Percentiles rank a stretch among this genome's conserved stretches.
phyloP scores from a whole-genome alignment of 345 rosid species.

The Arabidopsis suecica region DNA sequence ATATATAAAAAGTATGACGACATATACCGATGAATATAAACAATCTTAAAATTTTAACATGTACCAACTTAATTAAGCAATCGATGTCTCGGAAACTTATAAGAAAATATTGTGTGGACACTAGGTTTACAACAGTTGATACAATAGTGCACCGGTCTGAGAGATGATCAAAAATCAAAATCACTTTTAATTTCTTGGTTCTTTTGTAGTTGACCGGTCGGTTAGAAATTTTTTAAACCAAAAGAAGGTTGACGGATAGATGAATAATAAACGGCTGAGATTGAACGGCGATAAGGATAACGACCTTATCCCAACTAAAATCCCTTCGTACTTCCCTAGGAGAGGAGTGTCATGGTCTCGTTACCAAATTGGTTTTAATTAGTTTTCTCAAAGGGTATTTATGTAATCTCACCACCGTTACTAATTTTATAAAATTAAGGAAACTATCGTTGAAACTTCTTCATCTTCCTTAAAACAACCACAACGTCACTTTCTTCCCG shows the following conservation, averaged over 20 bases:
- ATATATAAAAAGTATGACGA: no score
- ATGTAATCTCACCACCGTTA: not conserved
- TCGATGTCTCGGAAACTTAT: not conserved
- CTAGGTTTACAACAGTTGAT: not conserved
- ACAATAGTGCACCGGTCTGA: not conserved
- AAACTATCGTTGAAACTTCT: not conserved
- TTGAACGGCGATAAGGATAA: not conserved
- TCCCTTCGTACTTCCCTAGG: constrained; percentile 20
- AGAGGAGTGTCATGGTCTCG: not conserved
- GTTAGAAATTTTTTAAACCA: not conserved
- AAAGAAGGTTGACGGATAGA: not conserved
- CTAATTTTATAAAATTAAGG: not conserved
- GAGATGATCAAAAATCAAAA: not conserved
- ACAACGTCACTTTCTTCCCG: not conserved
- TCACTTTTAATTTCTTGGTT: not conserved
- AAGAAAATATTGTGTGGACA: not conserved
- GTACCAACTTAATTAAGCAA: not conserved
- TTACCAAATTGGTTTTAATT: not conserved
- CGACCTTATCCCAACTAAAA: constrained; percentile 19
- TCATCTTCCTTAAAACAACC: not conserved
- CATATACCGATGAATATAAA: not conserved
- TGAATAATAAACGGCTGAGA: constrained; percentile 28
- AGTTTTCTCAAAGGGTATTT: not conserved
- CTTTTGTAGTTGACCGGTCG: not conserved
- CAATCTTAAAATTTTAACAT: not conserved